Base-by-base conservation (phyloP, 495 filamentous ascomycete species). In the Amniculicola lignicola region DNA sequence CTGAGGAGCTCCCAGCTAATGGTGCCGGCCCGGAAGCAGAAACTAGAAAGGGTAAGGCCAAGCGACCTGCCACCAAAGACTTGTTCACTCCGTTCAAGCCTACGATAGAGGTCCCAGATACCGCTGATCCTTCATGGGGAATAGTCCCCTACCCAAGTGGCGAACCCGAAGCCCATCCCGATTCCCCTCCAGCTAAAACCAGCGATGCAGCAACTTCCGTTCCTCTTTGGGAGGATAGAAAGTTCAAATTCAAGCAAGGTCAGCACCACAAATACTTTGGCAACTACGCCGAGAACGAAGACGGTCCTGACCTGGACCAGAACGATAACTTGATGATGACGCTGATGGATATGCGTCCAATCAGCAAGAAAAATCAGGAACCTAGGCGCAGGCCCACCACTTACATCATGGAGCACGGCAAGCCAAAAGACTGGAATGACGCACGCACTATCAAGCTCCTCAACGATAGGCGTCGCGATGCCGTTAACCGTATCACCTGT, bases 291-390 rank as follows among this genome's bases (percentile, higher is more conserved):
- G 33, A 37, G 15, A n/a, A n/a, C 12, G 24, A 29, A 19, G 35
- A 39, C 38, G 31, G 15, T 22, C 14, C 28, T 9, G 10, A 35
- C 14, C 4, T 14, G 10, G 43, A 55, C 18, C 51, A 55, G 28
- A 15, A 42, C 4, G 24, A 55, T 4, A 54, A 44, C 22, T 14
- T 51, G 2, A 22, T 51, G 18, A 4, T 61, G 1, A 25, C 33
- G 4, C 36, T 61, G 15, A 61, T 61, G 2, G 57, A 61, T 16
- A 60, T 60, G 57, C 57, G 51, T 16, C 35, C 36, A 6, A 38
- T 6, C 14, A 25, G 36, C 3, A 29, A 35, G n/a, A 35, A 15
- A 4, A 38, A 47, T 14, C 44, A 31, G 18, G 22, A 19, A 5
- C 57, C 57, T 1, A 29, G 36, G n/a, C 41, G 57, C 21, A 27